Evolutionary conservation across 805 yeast genomes (phyloP).

Genomic region (Teunomyces kruisii): DNA sequence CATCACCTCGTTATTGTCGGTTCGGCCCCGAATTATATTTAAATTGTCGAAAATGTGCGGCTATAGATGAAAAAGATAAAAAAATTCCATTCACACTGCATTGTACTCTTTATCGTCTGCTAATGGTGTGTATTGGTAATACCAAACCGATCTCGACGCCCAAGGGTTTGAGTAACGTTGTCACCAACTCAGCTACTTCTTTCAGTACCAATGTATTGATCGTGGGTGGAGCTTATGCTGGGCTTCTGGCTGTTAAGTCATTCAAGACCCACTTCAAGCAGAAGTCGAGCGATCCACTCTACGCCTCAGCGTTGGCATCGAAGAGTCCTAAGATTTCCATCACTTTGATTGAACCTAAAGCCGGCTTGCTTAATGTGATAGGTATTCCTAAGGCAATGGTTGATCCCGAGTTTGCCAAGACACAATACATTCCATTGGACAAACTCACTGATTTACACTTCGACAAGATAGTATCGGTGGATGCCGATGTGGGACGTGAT

Average conservation of each 20-base stretch:
- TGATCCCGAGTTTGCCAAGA: slow-evolving; percentile 36
- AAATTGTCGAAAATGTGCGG: neutral
- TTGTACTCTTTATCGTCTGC: neutral
- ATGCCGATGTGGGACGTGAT: slow-evolving; percentile 16
- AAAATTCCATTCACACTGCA: neutral
- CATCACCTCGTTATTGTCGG: neutral
- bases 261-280: slow-evolving; percentile 25
- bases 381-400: slow-evolving; percentile 42
- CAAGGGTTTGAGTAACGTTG: neutral
- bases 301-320: slow-evolving; percentile 6
- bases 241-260: slow-evolving; percentile 34
- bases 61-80: slow-evolving; percentile 3
- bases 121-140: neutral
- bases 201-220: slow-evolving; percentile 36
- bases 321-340: slow-evolving; percentile 21
- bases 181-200: slow-evolving; percentile 2
- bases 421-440: slow-evolving; percentile 36
- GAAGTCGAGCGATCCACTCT: slow-evolving; percentile 9
- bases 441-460: slow-evolving; percentile 29
- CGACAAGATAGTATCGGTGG: slow-evolving; percentile 26
- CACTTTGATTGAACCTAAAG: slow-evolving; percentile 40
- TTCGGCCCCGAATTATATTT: neutral
- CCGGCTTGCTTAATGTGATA: slow-evolving; percentile 39
- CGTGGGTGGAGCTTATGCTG: slow-evolving; percentile 45
- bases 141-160: slow-evolving; percentile 1